Percentiles rank a stretch among this genome's conserved stretches.
These are phyloP conservation scores for Podaxis rugospora DNA, from an alignment of 768 basidiomycete species.

Conservation along the genomic window DNA sequence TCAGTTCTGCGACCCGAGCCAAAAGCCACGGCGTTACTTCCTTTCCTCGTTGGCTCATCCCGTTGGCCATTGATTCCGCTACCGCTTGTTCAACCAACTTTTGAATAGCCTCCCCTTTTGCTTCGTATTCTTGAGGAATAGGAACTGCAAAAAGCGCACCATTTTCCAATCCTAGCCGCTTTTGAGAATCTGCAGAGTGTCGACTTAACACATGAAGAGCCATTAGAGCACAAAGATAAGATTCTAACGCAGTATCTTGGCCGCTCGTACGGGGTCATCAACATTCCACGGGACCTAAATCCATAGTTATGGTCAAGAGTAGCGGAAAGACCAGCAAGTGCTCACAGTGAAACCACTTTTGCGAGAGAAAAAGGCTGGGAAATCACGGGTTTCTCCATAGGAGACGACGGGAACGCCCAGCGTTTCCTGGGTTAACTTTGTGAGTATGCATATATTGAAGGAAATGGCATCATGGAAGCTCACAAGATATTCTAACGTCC, in stretches of 20 bases:
- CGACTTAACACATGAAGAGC: not conserved
- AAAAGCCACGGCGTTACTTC: constrained; percentile 95
- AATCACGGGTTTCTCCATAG: constrained; percentile 70
- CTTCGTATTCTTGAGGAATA: constrained; percentile 75
- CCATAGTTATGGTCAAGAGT: not conserved
- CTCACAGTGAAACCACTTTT: constrained; percentile 75
- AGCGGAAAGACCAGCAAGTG: constrained; percentile 4
- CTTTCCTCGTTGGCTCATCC: constrained; percentile 77
- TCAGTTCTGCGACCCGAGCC: constrained; percentile 76
- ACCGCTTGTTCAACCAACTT: constrained; percentile 81
- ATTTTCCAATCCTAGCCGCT: constrained; percentile 66
- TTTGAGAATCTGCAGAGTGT: constrained; percentile 52
- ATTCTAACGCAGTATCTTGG: constrained; percentile 65
- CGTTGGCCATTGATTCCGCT: constrained; percentile 74
- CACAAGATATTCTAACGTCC: constrained; percentile 79
- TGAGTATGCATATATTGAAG: not conserved
- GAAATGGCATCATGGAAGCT: constrained; percentile 13
- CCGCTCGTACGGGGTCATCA: constrained; percentile 59
- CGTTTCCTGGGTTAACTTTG: constrained; percentile 62
- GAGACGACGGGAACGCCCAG: constrained; percentile 89
- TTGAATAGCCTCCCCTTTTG: constrained; percentile 66
- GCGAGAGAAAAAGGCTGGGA: constrained; percentile 92
- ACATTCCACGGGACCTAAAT: constrained; percentile 79
- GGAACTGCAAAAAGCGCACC: constrained; percentile 86
- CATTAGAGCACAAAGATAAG: not conserved